A percentile compares a stretch with the other conserved stretches of the same genome.
phyloP scores from a whole-genome alignment of 768 basidiomycete genomes.

The Sarcodon sp. region DNA sequence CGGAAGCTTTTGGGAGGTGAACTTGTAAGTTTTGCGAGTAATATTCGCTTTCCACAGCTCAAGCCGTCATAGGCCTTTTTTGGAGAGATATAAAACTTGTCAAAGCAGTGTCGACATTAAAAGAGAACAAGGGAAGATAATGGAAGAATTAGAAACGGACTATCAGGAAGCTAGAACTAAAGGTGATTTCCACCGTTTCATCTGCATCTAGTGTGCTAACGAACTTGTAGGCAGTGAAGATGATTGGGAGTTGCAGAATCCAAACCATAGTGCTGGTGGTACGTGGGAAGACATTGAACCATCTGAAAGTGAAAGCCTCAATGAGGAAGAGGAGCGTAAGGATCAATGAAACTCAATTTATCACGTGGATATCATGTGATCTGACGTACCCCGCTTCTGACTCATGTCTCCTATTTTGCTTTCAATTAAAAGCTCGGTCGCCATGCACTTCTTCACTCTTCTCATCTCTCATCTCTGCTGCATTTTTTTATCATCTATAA shows the following conservation, averaged over 20 bases:
- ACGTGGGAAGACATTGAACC: too few relatives aligned
- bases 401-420: neutral
- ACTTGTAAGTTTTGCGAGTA: constrained; percentile 34
- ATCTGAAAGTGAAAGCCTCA: too few relatives aligned
- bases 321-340: neutral
- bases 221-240: neutral
- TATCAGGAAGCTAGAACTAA: neutral
- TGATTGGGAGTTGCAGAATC: neutral
- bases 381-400: neutral
- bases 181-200: neutral
- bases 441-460: neutral
- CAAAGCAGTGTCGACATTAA: neutral
- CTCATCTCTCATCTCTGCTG: neutral
- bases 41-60: neutral
- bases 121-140: neutral
- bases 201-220: neutral
- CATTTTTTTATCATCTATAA: too few relatives aligned
- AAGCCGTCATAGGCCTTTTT: neutral
- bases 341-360: neutral
- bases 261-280: neutral
- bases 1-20: constrained; percentile 75
- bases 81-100: neutral
- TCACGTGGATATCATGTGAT: neutral
- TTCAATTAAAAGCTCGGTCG: neutral
- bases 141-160: neutral